phyloP scores from a whole-genome alignment of 768 basidiomycete species.

The Serendipita sp. region DNA sequence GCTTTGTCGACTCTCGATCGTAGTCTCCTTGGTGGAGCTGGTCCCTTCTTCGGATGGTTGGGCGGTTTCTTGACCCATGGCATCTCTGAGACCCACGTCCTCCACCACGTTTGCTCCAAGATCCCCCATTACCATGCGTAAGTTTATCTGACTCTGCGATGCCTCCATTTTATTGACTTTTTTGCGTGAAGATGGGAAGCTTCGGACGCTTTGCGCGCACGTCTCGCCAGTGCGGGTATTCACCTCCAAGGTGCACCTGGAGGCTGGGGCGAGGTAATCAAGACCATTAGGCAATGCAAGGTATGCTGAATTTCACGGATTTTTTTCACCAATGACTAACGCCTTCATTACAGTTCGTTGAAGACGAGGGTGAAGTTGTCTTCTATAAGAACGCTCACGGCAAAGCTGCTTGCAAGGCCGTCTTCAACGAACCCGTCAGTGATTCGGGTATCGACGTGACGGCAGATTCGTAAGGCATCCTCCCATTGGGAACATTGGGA shows the following conservation, averaged over 20 bases:
- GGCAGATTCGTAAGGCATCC: neutral
- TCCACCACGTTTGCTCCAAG: conserved; percentile 85
- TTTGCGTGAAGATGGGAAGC: conserved; percentile 61
- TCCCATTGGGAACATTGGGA: neutral
- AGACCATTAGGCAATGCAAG: conserved; percentile 66
- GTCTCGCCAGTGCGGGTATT: conserved; percentile 43
- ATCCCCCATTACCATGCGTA: conserved; percentile 89
- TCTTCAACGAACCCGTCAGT: conserved; percentile 40
- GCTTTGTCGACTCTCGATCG: conserved; percentile 87
- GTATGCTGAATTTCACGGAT: conserved; percentile 17
- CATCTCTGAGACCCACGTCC: conserved; percentile 85
- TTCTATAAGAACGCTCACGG: conserved; percentile 85
- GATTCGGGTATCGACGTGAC: conserved; percentile 54
- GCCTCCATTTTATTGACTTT: neutral
- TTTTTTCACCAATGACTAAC: neutral
- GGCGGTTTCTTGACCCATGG: conserved; percentile 77
- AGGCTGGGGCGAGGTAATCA: conserved; percentile 66
- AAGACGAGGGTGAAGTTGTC: conserved; percentile 79
- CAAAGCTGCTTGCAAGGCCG: conserved; percentile 50
- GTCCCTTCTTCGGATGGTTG: conserved; percentile 66
- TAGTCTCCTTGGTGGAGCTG: conserved; percentile 58
- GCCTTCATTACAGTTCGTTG: conserved; percentile 46
- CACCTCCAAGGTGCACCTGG: conserved; percentile 53
- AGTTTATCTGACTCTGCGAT: conserved; percentile 13
- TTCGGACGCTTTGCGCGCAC: conserved; percentile 62